These are phyloP conservation scores for Aspergillus fumigatus DNA, from an alignment of 2,329 filamentous ascomycete genomes.

Conservation along the genomic window DNA sequence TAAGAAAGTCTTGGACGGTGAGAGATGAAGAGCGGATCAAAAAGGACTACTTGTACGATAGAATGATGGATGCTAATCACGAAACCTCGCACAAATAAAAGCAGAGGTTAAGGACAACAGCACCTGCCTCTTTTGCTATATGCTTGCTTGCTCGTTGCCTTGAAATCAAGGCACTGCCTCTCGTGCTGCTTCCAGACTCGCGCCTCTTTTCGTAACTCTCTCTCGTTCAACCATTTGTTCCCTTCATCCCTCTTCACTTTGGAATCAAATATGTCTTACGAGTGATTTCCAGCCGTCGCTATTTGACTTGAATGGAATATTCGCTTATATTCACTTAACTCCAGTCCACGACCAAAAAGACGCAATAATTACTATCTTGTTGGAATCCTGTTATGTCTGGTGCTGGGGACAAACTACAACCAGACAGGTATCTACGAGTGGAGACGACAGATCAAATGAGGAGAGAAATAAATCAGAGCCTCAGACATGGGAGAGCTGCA, in stretches of 20 bases:
- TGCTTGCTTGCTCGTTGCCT: background rate
- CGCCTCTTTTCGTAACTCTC: no score
- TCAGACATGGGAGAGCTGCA: no score
- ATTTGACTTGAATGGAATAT: background rate
- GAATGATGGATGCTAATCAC: background rate
- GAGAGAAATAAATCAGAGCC: no score
- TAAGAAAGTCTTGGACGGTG: background rate
- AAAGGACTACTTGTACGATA: background rate
- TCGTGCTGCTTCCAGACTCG: no score
- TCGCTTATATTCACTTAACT: no score
- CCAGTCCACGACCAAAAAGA: no score
- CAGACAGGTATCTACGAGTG: no score
- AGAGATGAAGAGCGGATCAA: background rate
- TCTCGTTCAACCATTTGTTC: background rate
- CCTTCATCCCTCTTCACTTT: background rate
- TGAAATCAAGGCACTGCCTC: background rate
- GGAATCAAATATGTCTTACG: background rate
- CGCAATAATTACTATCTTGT: no score
- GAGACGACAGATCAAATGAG: no score
- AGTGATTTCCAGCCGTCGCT: background rate
- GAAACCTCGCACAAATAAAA: background rate
- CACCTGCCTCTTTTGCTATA: background rate
- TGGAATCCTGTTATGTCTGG: no score
- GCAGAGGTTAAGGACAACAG: background rate
- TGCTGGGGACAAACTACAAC: no score